phyloP scores from a whole-genome alignment of 805 yeast genomes.

The Wickerhamiella hasegawae region DNA sequence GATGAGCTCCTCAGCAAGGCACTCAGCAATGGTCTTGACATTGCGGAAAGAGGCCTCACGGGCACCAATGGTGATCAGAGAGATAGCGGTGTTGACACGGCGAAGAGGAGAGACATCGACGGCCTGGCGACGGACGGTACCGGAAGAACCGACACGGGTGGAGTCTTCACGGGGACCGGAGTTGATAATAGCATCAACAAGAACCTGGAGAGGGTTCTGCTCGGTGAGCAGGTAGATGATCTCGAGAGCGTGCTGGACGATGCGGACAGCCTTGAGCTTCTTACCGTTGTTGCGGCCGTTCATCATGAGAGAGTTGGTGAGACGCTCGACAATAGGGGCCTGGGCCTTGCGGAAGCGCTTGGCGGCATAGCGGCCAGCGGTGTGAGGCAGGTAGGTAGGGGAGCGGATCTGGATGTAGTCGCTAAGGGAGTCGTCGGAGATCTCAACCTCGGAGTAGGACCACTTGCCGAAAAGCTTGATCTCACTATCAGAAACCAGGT shows the following conservation, averaged over 20 bases:
- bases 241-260: slow-evolving; percentile 97
- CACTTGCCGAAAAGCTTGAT: slow-evolving; percentile 99
- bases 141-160: slow-evolving; percentile 99
- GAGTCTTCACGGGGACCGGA: slow-evolving; percentile 99
- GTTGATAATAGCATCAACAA: slow-evolving; percentile 98
- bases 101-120: slow-evolving; percentile 99
- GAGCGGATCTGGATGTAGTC: slow-evolving; percentile 97
- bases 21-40: slow-evolving; percentile 99
- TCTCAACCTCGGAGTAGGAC: slow-evolving; percentile 95
- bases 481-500: slow-evolving; percentile 88
- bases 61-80: slow-evolving; percentile 95
- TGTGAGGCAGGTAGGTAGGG: slow-evolving; percentile 96
- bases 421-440: slow-evolving; percentile 93
- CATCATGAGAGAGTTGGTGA: slow-evolving; percentile 99
- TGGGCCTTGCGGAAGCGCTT: slow-evolving; percentile 99
- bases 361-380: slow-evolving; percentile 98
- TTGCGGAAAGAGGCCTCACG: slow-evolving; percentile 99
- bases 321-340: slow-evolving; percentile 98
- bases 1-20: slow-evolving; percentile 99
- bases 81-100: slow-evolving; percentile 99
- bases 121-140: slow-evolving; percentile 99
- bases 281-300: slow-evolving; percentile 99
- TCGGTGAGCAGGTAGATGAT: slow-evolving; percentile 94
- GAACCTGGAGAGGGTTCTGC: slow-evolving; percentile 98
- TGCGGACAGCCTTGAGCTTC: slow-evolving; percentile 99